Evolutionary conservation across 2,329 filamentous ascomycete genomes (phyloP).

Genomic region (Fusarium sp.): DNA sequence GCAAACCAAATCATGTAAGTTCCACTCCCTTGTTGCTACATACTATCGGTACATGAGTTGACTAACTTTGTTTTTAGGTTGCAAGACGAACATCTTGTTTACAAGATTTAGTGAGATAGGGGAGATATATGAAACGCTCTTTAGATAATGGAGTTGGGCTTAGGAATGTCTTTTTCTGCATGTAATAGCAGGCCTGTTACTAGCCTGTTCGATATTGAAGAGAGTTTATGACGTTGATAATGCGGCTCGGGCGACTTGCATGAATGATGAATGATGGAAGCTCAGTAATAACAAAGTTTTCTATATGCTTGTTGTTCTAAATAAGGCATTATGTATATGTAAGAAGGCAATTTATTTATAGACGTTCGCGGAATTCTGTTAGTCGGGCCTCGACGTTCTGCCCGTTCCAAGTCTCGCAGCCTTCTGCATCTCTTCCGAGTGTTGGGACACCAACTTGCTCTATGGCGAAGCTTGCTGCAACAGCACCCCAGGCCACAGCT

Average conservation of each 20-base stretch:
- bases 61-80: slow-evolving; percentile 57
- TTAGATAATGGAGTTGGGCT: slow-evolving; percentile 16
- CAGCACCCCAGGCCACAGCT: slow-evolving; percentile 80
- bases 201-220: neutral
- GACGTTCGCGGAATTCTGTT: slow-evolving; percentile 59
- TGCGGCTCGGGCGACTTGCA: slow-evolving; percentile 3
- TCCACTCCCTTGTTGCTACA: neutral
- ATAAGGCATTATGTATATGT: slow-evolving; percentile 4
- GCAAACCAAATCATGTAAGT: slow-evolving; percentile 93
- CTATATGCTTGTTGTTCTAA: slow-evolving; percentile 27
- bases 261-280: slow-evolving; percentile 20
- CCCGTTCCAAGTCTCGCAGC: slow-evolving; percentile 71
- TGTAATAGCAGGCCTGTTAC: slow-evolving; percentile 1
- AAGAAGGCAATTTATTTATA: slow-evolving; percentile 43
- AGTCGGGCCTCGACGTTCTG: slow-evolving; percentile 64
- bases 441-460: slow-evolving; percentile 89
- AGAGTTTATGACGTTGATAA: slow-evolving; percentile 13
- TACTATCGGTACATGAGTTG: neutral
- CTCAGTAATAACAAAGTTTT: slow-evolving; percentile 17
- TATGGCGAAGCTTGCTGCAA: slow-evolving; percentile 92
- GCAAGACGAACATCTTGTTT: slow-evolving; percentile 71
- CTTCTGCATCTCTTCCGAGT: slow-evolving; percentile 58
- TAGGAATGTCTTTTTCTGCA: neutral
- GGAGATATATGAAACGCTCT: slow-evolving; percentile 1
- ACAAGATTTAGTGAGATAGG: slow-evolving; percentile 68